Base-by-base conservation (phyloP, 306 rosid genomes). In the Arachis hypogaea region DNA sequence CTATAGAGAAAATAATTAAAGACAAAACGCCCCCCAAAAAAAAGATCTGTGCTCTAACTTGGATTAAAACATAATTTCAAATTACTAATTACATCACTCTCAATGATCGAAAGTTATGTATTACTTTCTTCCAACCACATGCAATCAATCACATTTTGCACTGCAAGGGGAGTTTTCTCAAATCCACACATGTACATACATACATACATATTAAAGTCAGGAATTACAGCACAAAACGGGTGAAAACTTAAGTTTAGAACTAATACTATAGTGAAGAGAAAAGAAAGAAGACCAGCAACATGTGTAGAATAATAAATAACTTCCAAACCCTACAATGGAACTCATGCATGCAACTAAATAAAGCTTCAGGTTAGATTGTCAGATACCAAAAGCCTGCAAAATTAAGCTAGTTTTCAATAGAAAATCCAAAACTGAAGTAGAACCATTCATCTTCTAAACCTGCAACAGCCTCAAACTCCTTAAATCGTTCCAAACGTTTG, bases 1-100 rank as follows among this genome's bases (percentile, higher is more conserved):
- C 9, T 72, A 71, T 28, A n/a, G 29, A 46, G 28, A 79, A 72
- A 69, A 64, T 68, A 52, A 54, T 45, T 68, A 69, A 50, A 6
- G 56, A 45, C 12, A 14, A 65, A 77, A 74, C 44, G 69, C 11
- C 22, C 38, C 69, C 9, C n/a, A 64, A 47, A 58, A 64, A 68
- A 42, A 44, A 59, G 81, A 60, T 70, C 30, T 28, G 54, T 55
- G 80, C 65, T 65, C 54, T 29, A 61, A 12, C 11, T 73, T 43
- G n/a, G 55, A 47, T 42, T 63, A 65, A 41, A 63, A 42, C 12
- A 2, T 11, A 54, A 9, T 61, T 22, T 49, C 38, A 75, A 43
- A 43, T 46, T 44, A 29, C 54, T 40, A 28, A 11, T 64, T 36
- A 44, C 47, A 16, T 45, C 67, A 9, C 65, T 29, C 2, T 58